Percentiles rank a stretch among this genome's conserved stretches.
These are phyloP conservation scores for Emericellopsis atlantica DNA, from an alignment of 2,329 filamentous ascomycete genomes.

Conservation along the genomic window DNA sequence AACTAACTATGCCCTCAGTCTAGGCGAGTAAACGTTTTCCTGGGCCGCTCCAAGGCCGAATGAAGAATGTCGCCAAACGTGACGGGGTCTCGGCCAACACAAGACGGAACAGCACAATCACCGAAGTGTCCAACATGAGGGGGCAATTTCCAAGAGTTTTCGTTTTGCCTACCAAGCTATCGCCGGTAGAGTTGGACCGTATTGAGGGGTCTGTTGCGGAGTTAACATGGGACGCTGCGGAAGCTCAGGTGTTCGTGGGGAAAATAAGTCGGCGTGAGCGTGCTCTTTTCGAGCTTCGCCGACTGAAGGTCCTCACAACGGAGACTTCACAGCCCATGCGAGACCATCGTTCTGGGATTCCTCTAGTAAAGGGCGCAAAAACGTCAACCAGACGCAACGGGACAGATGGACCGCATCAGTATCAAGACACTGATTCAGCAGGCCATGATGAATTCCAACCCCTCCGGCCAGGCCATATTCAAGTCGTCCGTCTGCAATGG, in stretches of 20 bases:
- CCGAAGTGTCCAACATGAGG: constrained; percentile 7
- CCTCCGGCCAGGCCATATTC: constrained; percentile 17
- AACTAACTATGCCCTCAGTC: too few species aligned
- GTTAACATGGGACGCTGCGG: constrained; percentile 57
- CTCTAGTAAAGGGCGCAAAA: too few species aligned
- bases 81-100: too few species aligned
- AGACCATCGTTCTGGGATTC: constrained; percentile 11
- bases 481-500: constrained; percentile 48
- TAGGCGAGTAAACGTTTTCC: not conserved
- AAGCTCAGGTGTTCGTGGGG: constrained; percentile 64
- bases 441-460: too few species aligned
- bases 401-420: not conserved
- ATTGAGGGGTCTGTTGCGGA: constrained; percentile 52
- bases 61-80: too few species aligned
- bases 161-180: constrained; percentile 59
- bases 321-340: constrained; percentile 8
- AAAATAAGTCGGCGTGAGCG: constrained; percentile 58
- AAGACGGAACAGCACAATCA: too few species aligned
- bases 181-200: constrained; percentile 45
- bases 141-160: constrained; percentile 50
- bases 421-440: constrained; percentile 8
- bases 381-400: too few species aligned
- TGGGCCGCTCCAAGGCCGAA: not conserved
- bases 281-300: constrained; percentile 65
- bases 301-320: constrained; percentile 47